Percentiles rank a stretch among this genome's conserved stretches.
These are phyloP conservation scores for Micractinium conductrix DNA, from an alignment of 139 green algal genomes.

Conservation along the genomic window DNA sequence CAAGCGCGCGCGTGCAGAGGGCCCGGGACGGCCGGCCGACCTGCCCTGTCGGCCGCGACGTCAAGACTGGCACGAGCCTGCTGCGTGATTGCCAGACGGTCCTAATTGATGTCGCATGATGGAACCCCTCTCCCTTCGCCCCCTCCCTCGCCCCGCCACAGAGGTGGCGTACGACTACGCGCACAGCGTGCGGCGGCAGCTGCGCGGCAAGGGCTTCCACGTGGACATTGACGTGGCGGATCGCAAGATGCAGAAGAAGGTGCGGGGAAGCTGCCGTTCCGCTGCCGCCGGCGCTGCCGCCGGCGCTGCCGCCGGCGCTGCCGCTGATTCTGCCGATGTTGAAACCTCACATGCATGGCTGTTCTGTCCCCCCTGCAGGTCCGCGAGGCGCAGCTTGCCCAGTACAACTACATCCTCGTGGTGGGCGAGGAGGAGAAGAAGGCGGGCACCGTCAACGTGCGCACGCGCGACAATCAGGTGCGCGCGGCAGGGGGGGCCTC, in stretches of 20 bases:
- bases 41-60: too few species aligned
- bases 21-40: too few species aligned
- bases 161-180: constrained; percentile 82
- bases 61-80: too few species aligned
- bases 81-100: too few species aligned
- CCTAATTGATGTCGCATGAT: too few species aligned
- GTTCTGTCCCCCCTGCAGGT: background rate
- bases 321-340: too few species aligned
- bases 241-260: constrained; percentile 99
- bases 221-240: constrained; percentile 85
- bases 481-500: constrained; percentile 42
- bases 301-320: too few species aligned
- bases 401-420: constrained; percentile 99
- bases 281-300: too few species aligned
- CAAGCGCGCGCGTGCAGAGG: too few species aligned
- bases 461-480: constrained; percentile 93
- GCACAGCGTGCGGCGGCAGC: constrained; percentile 61
- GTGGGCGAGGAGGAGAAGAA: constrained; percentile 83
- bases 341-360: too few species aligned
- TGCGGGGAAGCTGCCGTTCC: constrained; percentile 39
- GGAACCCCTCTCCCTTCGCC: too few species aligned
- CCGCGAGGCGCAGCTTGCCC: constrained; percentile 92
- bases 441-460: constrained; percentile 88
- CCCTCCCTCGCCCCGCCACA: background rate
- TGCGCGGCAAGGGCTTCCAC: constrained; percentile 75